Evolutionary conservation across 345 rosid genomes (phyloP), one percentile per base, ranked within the genome.

Genomic region (Camelina laxa): DNA sequence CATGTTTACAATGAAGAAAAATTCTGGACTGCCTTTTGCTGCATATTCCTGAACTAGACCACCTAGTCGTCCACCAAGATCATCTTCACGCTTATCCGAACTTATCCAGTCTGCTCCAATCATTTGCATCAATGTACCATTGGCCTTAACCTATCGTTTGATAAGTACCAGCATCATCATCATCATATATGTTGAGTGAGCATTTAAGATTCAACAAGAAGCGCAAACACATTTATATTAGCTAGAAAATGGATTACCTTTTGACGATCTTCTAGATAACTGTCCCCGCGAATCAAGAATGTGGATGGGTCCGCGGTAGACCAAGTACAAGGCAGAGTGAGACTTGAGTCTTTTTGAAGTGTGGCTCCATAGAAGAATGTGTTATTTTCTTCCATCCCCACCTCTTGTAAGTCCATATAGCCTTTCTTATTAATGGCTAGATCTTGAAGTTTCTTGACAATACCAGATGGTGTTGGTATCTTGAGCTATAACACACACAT

Each of bases 31-130:
- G 35, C 90, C 89, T 75, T 54, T 75, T 1, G 78, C 80, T 47
- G 94, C 89, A 41, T 73, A 83, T 45, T 80, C 83, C 85, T 92
- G 91, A 74, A 95, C 89, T 47, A 95, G 72, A 59, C 98, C 79
- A 30, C 83, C 85, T 21, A 82, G 81, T 31, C 94, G 88, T 73
- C 90, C 81, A 54, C 85, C 90, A 30, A 95, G 93, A 80, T 89
- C 80, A 74, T 90, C 93, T 82, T 92, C 96, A 21, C 89, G 80
- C 68, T 75, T 80, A 69, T 80, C 77, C 9, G 99, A 92, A 79
- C 85, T 87, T 59, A 95, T 81, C 96, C 97, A 95, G 70, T 95
- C 99, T 13, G 96, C 97, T n/a, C 98, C 99, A 47, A 92, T 80
- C 91, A 95, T 80, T 84, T 89, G 89, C 92, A 84, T 87, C 84